phyloP scores from a whole-genome alignment of 257 asterid species.

The Solanum chaucha region DNA sequence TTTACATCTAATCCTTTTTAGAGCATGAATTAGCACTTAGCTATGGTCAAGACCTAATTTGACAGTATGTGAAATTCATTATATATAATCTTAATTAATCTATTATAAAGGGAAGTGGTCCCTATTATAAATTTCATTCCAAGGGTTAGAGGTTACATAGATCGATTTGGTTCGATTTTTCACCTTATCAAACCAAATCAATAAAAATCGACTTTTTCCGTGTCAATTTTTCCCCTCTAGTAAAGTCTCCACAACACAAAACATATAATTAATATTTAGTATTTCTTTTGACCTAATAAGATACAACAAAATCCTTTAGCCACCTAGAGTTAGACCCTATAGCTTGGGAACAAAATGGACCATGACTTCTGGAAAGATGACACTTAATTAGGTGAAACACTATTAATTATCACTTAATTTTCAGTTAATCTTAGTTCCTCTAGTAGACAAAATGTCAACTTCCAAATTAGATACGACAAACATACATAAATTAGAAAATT shows the following conservation, averaged over 20 bases:
- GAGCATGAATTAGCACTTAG: background rate
- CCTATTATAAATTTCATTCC: background rate
- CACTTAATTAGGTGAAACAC: background rate
- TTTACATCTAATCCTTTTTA: background rate
- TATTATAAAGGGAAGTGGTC: background rate
- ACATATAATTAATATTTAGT: background rate
- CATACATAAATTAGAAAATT: background rate
- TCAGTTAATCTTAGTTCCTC: background rate
- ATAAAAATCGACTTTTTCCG: fast-evolving
- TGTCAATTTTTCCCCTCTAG: background rate
- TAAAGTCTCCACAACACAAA: background rate
- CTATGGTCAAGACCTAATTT: background rate
- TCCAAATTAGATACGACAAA: background rate
- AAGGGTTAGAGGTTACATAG: background rate
- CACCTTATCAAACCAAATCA: background rate
- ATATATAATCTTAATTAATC: background rate
- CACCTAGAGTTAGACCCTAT: background rate
- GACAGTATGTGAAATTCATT: background rate
- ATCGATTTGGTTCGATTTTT: background rate
- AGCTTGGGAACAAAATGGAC: background rate
- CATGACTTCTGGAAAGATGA: background rate
- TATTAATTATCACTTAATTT: background rate
- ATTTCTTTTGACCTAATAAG: background rate
- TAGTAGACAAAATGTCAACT: background rate
- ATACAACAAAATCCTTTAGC: background rate